A percentile compares a stretch with the other conserved stretches of the same genome.
Evolutionary conservation across 495 filamentous ascomycete genomes (phyloP).

Genomic region (Penicillium pulvis): DNA sequence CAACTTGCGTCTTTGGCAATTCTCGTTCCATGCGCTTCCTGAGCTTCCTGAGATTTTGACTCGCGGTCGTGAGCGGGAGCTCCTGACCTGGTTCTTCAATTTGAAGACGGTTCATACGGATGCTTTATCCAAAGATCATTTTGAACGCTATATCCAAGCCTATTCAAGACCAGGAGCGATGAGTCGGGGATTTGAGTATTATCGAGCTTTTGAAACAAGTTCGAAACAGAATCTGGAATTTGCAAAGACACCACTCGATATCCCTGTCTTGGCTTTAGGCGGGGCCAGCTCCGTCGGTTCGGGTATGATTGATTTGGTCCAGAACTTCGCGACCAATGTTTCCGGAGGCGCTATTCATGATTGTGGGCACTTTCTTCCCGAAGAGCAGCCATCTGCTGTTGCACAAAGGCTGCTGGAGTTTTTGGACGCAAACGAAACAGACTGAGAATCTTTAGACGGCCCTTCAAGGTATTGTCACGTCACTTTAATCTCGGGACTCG

Average conservation of each 20-base stretch:
- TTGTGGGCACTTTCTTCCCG: conserved; percentile 30
- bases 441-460: neutral
- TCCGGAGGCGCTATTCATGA: conserved; percentile 27
- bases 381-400: conserved; percentile 29
- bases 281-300: conserved; percentile 26
- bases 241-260: conserved; percentile 24
- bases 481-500: no score
- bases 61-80: conserved; percentile 26
- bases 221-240: conserved; percentile 28
- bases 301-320: conserved; percentile 22
- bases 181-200: conserved; percentile 35
- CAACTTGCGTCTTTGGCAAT: conserved; percentile 33
- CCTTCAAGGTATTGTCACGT: no score
- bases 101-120: conserved; percentile 23
- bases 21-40: conserved; percentile 32
- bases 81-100: conserved; percentile 30
- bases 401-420: conserved; percentile 27
- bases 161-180: conserved; percentile 31
- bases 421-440: conserved; percentile 16
- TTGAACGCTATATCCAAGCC: conserved; percentile 26
- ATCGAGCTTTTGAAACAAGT: conserved; percentile 29
- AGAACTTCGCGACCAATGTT: conserved; percentile 24
- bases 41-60: conserved; percentile 29
- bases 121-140: conserved; percentile 16
- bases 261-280: conserved; percentile 28